These are phyloP conservation scores for Tricholoma saponaceum DNA, from an alignment of 768 basidiomycete genomes.

Conservation along the genomic window DNA sequence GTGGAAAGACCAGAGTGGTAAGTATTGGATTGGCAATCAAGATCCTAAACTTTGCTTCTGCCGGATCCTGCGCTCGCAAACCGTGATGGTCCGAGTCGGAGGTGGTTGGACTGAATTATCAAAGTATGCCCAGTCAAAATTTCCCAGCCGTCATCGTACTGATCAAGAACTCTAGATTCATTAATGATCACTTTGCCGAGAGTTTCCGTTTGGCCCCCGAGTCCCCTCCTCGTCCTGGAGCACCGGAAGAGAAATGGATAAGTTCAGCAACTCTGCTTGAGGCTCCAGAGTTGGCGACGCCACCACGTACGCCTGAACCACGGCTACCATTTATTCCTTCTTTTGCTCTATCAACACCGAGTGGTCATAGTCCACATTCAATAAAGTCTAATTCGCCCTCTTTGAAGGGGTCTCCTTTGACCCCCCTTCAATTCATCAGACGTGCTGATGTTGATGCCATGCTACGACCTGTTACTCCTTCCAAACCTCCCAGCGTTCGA, in stretches of 20 bases:
- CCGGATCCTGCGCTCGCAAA: conserved; percentile 84
- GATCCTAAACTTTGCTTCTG: conserved; percentile 90
- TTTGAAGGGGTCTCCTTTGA: conserved; percentile 67
- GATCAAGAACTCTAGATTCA: conserved; percentile 53
- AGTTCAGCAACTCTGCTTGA: conserved; percentile 71
- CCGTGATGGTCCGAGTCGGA: conserved; percentile 95
- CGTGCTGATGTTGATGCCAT: conserved; percentile 63
- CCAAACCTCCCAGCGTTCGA: conserved; percentile 45
- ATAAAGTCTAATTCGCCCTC: conserved; percentile 45
- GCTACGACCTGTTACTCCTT: conserved; percentile 61
- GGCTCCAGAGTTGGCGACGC: conserved; percentile 37
- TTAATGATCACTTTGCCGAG: conserved; percentile 82
- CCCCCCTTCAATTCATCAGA: conserved; percentile 81
- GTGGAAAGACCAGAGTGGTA: conserved; percentile 91
- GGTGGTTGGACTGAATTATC: conserved; percentile 93
- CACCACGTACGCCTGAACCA: conserved; percentile 70
- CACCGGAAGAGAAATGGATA: conserved; percentile 78
- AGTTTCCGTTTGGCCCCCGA: conserved; percentile 72
- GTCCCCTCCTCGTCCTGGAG: conserved; percentile 48
- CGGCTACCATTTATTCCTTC: conserved; percentile 53
- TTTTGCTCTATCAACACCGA: conserved; percentile 60
- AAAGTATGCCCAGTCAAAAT: conserved; percentile 47
- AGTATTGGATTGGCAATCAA: conserved; percentile 94
- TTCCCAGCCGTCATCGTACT: not conserved
- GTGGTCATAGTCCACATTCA: conserved; percentile 46